These are phyloP conservation scores for Conticribra weissflogii DNA, from an alignment of 108 stramenopile genomes.

Conservation along the genomic window DNA sequence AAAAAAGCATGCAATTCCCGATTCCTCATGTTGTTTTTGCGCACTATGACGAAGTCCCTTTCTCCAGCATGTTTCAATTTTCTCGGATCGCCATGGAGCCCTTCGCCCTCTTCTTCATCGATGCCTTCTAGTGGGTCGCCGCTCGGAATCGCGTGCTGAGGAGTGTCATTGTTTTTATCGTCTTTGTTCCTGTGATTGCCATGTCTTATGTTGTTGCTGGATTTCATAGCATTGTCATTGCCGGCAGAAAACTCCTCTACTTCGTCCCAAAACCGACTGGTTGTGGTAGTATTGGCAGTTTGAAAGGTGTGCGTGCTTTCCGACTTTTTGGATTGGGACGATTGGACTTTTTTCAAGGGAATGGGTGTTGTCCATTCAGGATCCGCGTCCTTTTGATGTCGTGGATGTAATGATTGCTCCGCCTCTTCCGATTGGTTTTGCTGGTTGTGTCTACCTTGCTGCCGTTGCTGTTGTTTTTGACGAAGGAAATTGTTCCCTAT, in stretches of 20 bases:
- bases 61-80: constrained; percentile 3
- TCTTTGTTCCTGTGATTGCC: background rate
- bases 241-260: constrained; percentile 23
- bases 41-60: constrained; percentile 8
- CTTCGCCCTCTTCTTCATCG: background rate
- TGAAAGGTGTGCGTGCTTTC: constrained; percentile 20
- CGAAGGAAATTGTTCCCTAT: background rate
- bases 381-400: background rate
- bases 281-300: constrained; percentile 21
- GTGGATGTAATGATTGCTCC: background rate
- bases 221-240: background rate
- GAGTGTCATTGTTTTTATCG: background rate
- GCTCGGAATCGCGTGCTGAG: too few relatives aligned
- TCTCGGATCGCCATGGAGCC: constrained; percentile 14
- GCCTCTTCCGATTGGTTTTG: background rate
- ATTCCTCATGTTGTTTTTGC: constrained; percentile 15
- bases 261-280: constrained; percentile 49
- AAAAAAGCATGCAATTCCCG: constrained; percentile 22
- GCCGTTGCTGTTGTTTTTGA: background rate
- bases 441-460: background rate
- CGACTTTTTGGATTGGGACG: constrained; percentile 25
- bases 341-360: constrained; percentile 23
- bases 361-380: constrained; percentile 21
- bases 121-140: background rate
- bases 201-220: background rate